Percentiles rank a stretch among this genome's conserved stretches.
These are phyloP conservation scores for Phyllosticta paracitricarpa DNA, from an alignment of 2,329 filamentous ascomycete species.

Conservation along the genomic window DNA sequence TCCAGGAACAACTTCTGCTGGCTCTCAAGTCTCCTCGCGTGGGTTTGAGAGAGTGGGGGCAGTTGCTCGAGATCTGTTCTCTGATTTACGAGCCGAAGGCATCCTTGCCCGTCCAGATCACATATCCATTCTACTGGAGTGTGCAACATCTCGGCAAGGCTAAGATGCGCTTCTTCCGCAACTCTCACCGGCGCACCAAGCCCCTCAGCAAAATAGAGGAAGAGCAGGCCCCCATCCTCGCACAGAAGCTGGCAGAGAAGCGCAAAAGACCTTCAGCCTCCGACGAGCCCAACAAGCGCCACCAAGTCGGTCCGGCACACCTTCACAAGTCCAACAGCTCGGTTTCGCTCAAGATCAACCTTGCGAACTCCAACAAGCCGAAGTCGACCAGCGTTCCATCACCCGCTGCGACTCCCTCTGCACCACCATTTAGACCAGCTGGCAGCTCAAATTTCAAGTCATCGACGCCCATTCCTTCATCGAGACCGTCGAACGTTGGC, in stretches of 20 bases:
- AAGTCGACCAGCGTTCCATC: neutral
- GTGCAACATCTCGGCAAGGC: conserved; percentile 43
- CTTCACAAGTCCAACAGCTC: neutral
- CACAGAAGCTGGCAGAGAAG: conserved; percentile 5
- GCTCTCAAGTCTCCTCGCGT: conserved; percentile 43
- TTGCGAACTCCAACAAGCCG: neutral
- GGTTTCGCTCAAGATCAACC: conserved; percentile 2
- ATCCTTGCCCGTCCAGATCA: conserved; percentile 39
- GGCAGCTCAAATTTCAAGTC: neutral
- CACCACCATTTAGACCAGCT: neutral
- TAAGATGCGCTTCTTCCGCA: conserved; percentile 22
- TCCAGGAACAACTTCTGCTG: conserved; percentile 47
- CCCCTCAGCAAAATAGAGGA: conserved; percentile 4
- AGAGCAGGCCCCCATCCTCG: conserved; percentile 1
- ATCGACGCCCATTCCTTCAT: neutral
- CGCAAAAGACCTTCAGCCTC: conserved; percentile 3
- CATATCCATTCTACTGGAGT: conserved; percentile 48
- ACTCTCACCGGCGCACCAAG: conserved; percentile 12
- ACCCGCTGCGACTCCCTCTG: neutral
- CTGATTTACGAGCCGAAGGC: conserved; percentile 46
- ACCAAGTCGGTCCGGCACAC: neutral
- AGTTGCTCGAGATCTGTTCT: conserved; percentile 48
- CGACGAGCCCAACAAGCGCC: conserved; percentile 8
- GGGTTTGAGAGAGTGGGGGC: conserved; percentile 43
- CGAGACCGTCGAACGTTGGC: neutral